Evolutionary conservation across 495 filamentous ascomycete genomes (phyloP).

Genomic region (Talaromyces stipitatus): DNA sequence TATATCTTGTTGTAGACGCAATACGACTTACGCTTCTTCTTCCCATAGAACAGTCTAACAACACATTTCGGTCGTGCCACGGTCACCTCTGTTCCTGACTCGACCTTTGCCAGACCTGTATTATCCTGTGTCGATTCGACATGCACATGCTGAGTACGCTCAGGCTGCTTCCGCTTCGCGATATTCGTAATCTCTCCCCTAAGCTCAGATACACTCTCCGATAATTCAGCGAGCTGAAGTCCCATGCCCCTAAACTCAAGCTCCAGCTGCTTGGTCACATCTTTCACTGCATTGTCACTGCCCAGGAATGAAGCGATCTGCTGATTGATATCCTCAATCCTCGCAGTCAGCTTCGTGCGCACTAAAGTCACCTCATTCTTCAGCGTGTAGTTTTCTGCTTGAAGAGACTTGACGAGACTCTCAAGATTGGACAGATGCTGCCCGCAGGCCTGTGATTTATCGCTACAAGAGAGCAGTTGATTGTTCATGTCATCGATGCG

Average conservation of each 20-base stretch:
- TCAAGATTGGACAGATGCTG: conserved; percentile 7
- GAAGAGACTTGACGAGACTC: conserved; percentile 9
- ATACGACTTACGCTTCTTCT: background rate
- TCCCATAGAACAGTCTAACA: background rate
- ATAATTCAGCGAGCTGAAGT: conserved; percentile 1
- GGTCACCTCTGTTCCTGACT: background rate
- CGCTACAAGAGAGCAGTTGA: conserved; percentile 6
- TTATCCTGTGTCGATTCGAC: background rate
- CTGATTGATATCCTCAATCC: background rate
- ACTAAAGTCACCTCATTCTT: background rate
- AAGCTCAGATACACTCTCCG: background rate
- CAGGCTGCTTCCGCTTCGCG: background rate
- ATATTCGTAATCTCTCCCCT: background rate
- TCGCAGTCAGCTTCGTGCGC: background rate
- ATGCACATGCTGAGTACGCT: background rate
- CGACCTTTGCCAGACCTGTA: background rate
- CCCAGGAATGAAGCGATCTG: background rate
- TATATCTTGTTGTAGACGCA: background rate
- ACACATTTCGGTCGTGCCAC: background rate
- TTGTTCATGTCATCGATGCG: conserved; percentile 9
- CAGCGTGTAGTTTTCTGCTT: conserved; percentile 11
- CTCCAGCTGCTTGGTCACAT: background rate
- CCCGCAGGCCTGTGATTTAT: conserved; percentile 1
- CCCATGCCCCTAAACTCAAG: background rate
- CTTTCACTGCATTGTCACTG: background rate